Evolutionary conservation across 2,329 filamentous ascomycete genomes (phyloP).

Genomic region (Xylaria sp.): DNA sequence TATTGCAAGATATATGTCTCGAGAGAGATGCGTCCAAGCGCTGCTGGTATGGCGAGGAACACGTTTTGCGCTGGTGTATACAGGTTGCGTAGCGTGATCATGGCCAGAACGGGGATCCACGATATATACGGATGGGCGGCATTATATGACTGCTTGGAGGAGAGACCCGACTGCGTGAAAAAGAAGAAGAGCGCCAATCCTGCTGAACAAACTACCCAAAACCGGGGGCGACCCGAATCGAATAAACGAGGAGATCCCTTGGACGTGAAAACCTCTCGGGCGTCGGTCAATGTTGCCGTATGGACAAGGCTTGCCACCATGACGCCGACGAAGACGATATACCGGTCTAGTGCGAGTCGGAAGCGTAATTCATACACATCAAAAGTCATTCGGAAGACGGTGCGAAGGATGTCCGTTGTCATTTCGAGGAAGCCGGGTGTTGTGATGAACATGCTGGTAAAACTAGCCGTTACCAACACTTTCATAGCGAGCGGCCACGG

Average conservation of each 20-base stretch:
- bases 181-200: constrained; percentile 44
- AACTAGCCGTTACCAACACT: constrained; percentile 50
- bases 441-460: constrained; percentile 42
- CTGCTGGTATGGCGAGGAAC: constrained; percentile 55
- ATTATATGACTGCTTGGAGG: constrained; percentile 52
- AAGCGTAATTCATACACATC: constrained; percentile 55
- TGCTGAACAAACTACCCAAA: constrained; percentile 32
- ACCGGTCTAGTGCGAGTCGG: constrained; percentile 57
- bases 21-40: constrained; percentile 61
- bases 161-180: constrained; percentile 36
- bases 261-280: constrained; percentile 25
- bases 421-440: constrained; percentile 51
- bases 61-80: constrained; percentile 47
- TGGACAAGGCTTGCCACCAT: constrained; percentile 51
- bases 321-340: constrained; percentile 63
- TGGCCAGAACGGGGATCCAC: constrained; percentile 58
- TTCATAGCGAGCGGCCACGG: constrained; percentile 53
- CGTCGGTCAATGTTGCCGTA: constrained; percentile 35
- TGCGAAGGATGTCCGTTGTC: constrained; percentile 44
- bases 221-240: constrained; percentile 10
- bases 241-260: constrained; percentile 22
- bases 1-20: constrained; percentile 66
- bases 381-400: constrained; percentile 55
- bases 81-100: constrained; percentile 58
- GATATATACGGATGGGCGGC: constrained; percentile 59